These are phyloP conservation scores for Staphylotrichum tortipilum DNA, from an alignment of 495 filamentous ascomycete genomes.

Conservation along the genomic window DNA sequence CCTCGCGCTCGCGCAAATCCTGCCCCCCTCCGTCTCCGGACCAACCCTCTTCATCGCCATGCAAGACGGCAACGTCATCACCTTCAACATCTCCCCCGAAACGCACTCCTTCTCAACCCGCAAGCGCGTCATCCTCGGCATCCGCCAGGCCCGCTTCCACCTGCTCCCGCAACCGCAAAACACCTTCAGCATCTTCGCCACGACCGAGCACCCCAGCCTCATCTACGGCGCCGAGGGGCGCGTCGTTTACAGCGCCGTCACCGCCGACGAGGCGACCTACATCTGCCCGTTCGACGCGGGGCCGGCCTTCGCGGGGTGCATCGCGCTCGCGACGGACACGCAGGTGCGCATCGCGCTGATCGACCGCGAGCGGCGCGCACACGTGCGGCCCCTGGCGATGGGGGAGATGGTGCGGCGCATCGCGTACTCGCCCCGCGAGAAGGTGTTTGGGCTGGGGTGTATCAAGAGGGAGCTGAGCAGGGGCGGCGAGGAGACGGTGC, in stretches of 20 bases:
- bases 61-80: conserved; percentile 87
- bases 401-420: conserved; percentile 79
- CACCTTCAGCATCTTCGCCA: conserved; percentile 75
- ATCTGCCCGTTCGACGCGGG: conserved; percentile 75
- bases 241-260: conserved; percentile 91
- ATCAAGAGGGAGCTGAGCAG: conserved; percentile 51
- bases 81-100: conserved; percentile 64
- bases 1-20: conserved; percentile 65
- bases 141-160: conserved; percentile 72
- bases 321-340: conserved; percentile 67
- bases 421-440: conserved; percentile 70
- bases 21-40: conserved; percentile 39
- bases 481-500: conserved; percentile 43
- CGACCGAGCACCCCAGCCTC: conserved; percentile 85
- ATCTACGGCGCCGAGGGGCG: conserved; percentile 84
- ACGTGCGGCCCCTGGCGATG: conserved; percentile 70
- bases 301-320: conserved; percentile 70
- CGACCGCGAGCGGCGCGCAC: conserved; percentile 77
- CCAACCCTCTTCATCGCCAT: conserved; percentile 86
- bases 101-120: conserved; percentile 55
- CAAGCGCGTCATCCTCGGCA: conserved; percentile 79
- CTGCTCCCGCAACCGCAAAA: conserved; percentile 54
- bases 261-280: conserved; percentile 72
- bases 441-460: conserved; percentile 79
- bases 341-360: conserved; percentile 75